phyloP scores from a whole-genome alignment of 2,329 filamentous ascomycete species.

The Pseudocercospora crystallina region DNA sequence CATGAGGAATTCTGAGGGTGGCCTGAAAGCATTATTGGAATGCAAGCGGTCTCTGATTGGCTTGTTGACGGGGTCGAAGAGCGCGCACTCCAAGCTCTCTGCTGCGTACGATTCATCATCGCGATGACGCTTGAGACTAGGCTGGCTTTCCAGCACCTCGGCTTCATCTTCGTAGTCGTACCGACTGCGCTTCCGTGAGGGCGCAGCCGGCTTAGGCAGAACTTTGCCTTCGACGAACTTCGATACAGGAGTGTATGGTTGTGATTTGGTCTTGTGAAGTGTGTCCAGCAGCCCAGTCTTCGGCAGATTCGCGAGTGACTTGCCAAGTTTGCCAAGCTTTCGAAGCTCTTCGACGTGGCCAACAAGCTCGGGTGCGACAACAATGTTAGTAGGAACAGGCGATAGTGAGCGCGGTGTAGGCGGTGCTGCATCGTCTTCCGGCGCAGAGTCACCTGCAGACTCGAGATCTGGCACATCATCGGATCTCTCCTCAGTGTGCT shows the following conservation, averaged over 20 bases:
- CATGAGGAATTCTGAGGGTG: conserved; percentile 89
- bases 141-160: conserved; percentile 38
- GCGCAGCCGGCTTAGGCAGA: conserved; percentile 63
- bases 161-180: conserved; percentile 74
- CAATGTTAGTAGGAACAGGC: conserved; percentile 20
- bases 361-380: conserved; percentile 31
- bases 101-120: conserved; percentile 58
- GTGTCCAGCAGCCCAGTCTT: conserved; percentile 21
- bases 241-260: conserved; percentile 58
- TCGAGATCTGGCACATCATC: conserved; percentile 32
- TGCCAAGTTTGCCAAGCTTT: conserved; percentile 28
- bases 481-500: conserved; percentile 14
- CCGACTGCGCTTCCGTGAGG: conserved; percentile 74
- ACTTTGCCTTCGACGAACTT: conserved; percentile 84
- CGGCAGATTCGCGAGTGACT: conserved; percentile 31
- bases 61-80: conserved; percentile 89
- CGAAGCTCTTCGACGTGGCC: conserved; percentile 27
- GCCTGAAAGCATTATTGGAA: conserved; percentile 87
- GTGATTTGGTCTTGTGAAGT: conserved; percentile 6
- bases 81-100: conserved; percentile 72
- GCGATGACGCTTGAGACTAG: conserved; percentile 38
- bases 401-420: conserved; percentile 26
- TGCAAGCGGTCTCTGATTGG: conserved; percentile 85
- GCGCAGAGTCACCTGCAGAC: conserved; percentile 29
- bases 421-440: conserved; percentile 32